These are phyloP conservation scores for Rozella allomycis DNA, from an alignment of 371 early-diverging fungal genomes.

Conservation along the genomic window DNA sequence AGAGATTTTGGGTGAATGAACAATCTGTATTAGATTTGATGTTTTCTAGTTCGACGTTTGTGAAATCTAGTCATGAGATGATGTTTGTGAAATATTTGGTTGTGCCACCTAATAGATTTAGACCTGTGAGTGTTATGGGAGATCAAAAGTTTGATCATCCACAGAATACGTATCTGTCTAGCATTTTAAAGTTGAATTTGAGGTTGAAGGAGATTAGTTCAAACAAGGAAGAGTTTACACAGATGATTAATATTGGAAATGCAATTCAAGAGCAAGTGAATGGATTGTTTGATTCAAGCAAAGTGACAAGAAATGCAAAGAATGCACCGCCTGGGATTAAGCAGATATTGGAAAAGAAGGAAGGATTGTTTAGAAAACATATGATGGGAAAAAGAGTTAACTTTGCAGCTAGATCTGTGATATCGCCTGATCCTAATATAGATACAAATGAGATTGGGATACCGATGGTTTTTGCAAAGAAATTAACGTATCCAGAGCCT, in stretches of 20 bases:
- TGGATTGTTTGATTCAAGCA: conserved; percentile 74
- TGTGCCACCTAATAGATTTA: conserved; percentile 87
- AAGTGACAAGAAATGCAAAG: conserved; percentile 14
- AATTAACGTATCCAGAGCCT: conserved; percentile 94
- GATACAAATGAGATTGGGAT: conserved; percentile 96
- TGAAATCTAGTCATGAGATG: conserved; percentile 40
- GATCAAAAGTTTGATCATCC: conserved; percentile 82
- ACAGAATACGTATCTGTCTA: conserved; percentile 66
- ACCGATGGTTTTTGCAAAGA: conserved; percentile 91
- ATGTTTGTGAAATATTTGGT: conserved; percentile 89
- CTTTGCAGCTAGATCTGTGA: conserved; percentile 97
- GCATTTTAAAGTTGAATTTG: conserved; percentile 60
- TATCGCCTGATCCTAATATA: conserved; percentile 96
- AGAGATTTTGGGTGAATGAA: conserved; percentile 52
- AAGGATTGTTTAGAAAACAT: conserved; percentile 97
- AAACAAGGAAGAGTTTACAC: conserved; percentile 11
- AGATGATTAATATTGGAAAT: conserved; percentile 48
- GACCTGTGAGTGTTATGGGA: conserved; percentile 74
- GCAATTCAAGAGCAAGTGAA: conserved; percentile 72
- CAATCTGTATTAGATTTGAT: conserved; percentile 42
- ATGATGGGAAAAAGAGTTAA: conserved; percentile 99
- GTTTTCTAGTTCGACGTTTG: conserved; percentile 21
- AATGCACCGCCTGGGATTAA: conserved; percentile 65
- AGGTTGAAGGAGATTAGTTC: conserved; percentile 32
- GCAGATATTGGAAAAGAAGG: conserved; percentile 98